Evolutionary conservation across 495 filamentous ascomycete genomes (phyloP).

Genomic region (Pyrenula massariospora): DNA sequence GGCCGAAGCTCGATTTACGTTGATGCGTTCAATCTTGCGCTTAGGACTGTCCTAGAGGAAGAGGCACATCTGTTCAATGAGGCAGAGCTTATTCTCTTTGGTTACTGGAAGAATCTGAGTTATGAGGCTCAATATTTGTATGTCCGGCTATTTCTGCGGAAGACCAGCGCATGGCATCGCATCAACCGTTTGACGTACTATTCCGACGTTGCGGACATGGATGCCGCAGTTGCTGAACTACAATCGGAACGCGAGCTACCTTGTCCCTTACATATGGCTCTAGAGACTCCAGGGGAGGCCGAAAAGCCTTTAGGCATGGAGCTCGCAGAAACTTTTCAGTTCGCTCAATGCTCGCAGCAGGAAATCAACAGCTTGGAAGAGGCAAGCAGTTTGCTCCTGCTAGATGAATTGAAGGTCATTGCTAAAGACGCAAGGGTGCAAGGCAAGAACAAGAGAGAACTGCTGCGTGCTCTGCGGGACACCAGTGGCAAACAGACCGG

Average conservation of each 20-base stretch:
- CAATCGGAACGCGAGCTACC: constrained; percentile 27
- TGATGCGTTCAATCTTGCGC: constrained; percentile 89
- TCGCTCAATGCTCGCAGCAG: constrained; percentile 66
- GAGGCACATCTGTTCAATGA: constrained; percentile 80
- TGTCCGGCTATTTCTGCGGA: constrained; percentile 79
- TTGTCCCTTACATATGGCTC: constrained; percentile 15
- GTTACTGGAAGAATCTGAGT: constrained; percentile 55
- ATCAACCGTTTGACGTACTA: constrained; percentile 65
- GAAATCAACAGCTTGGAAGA: constrained; percentile 73
- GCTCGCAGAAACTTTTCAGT: constrained; percentile 47
- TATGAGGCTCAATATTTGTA: constrained; percentile 93
- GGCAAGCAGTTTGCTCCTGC: constrained; percentile 62
- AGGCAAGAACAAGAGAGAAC: constrained; percentile 80
- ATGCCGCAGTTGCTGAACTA: constrained; percentile 49
- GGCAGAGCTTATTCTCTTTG: constrained; percentile 68
- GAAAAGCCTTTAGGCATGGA: constrained; percentile 31
- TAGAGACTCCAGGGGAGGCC: constrained; percentile 33
- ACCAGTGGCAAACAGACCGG: constrained; percentile 63
- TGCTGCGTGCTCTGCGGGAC: constrained; percentile 57
- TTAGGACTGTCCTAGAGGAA: constrained; percentile 83
- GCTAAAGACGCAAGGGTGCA: constrained; percentile 80
- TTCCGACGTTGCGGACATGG: constrained; percentile 68
- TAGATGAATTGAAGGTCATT: constrained; percentile 78
- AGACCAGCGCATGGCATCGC: constrained; percentile 90
- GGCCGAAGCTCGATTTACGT: constrained; percentile 86